These are phyloP conservation scores for Corymbia maculata DNA, from an alignment of 345 rosid species.

Conservation along the genomic window DNA sequence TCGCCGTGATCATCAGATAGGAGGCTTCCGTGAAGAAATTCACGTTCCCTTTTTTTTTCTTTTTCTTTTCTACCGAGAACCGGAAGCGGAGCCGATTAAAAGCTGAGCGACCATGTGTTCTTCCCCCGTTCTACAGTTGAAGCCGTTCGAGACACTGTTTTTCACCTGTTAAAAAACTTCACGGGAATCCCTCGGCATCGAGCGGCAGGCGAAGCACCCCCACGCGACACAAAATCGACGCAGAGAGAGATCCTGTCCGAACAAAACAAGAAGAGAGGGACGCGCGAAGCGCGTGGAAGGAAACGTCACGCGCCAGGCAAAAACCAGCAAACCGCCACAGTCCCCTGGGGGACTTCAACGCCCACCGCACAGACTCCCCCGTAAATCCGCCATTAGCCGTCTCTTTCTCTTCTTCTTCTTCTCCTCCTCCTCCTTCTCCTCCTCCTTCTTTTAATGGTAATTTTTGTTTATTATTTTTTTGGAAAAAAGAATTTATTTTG, in stretches of 20 bases:
- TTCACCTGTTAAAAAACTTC: not conserved
- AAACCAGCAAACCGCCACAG: too few relatives aligned
- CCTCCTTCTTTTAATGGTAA: not conserved
- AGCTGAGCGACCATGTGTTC: not conserved
- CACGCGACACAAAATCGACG: not conserved
- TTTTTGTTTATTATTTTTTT: not conserved
- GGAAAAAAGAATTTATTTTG: not conserved
- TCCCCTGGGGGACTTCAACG: not conserved
- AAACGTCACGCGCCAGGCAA: not conserved
- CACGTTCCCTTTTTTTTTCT: not conserved
- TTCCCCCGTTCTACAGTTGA: not conserved
- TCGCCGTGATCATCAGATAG: not conserved
- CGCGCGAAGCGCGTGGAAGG: not conserved
- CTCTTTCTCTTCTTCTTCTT: not conserved
- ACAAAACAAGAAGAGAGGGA: not conserved
- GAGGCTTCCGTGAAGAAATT: not conserved
- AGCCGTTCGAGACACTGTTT: not conserved
- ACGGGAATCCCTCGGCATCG: not conserved
- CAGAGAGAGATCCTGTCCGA: too few relatives aligned
- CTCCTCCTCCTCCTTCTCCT: not conserved
- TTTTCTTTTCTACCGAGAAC: too few relatives aligned
- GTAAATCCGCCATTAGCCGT: not conserved
- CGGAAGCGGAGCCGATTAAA: too few relatives aligned
- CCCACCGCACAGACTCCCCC: not conserved
- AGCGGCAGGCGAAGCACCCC: not conserved